These are phyloP conservation scores for Alternaria dauci DNA, from an alignment of 2,329 filamentous ascomycete species.

Conservation along the genomic window DNA sequence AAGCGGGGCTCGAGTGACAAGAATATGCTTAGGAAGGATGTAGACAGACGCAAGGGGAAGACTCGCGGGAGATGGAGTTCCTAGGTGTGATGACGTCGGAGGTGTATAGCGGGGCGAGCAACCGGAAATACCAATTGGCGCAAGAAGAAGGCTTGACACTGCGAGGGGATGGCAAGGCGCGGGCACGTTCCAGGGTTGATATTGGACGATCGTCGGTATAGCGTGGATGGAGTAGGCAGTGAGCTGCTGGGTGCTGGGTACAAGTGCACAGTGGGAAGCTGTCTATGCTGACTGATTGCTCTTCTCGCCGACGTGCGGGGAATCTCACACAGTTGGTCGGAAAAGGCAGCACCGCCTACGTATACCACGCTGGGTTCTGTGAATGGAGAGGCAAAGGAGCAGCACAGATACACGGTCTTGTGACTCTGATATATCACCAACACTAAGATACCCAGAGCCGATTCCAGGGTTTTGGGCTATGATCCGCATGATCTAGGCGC, in stretches of 20 bases:
- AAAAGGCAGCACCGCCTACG: not conserved
- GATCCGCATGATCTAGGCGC: slow-evolving; percentile 19
- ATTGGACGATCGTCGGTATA: slow-evolving; percentile 4
- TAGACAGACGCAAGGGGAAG: slow-evolving; percentile 12
- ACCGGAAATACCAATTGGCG: slow-evolving; percentile 15
- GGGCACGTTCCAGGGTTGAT: slow-evolving; percentile 3
- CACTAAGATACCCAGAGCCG: slow-evolving; percentile 2
- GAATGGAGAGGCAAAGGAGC: not conserved
- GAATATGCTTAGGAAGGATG: slow-evolving; percentile 7
- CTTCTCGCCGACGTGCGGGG: slow-evolving; percentile 1
- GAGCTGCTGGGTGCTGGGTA: not conserved
- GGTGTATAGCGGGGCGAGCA: slow-evolving; percentile 15
- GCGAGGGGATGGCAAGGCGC: slow-evolving; percentile 1
- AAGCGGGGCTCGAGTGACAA: slow-evolving; percentile 14
- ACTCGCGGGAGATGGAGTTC: slow-evolving; percentile 4
- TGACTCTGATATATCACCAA: slow-evolving; percentile 9
- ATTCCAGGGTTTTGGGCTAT: slow-evolving; percentile 12
- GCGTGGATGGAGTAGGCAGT: slow-evolving; percentile 5
- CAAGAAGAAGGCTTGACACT: slow-evolving; percentile 10
- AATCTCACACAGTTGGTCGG: not conserved
- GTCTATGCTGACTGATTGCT: slow-evolving; percentile 1
- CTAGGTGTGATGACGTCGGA: slow-evolving; percentile 23
- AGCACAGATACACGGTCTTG: slow-evolving; percentile 10
- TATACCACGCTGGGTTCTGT: slow-evolving; percentile 8
- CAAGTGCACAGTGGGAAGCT: not conserved